Base-by-base conservation (phyloP, 306 rosid species). In the Gleditsia sinensis region DNA sequence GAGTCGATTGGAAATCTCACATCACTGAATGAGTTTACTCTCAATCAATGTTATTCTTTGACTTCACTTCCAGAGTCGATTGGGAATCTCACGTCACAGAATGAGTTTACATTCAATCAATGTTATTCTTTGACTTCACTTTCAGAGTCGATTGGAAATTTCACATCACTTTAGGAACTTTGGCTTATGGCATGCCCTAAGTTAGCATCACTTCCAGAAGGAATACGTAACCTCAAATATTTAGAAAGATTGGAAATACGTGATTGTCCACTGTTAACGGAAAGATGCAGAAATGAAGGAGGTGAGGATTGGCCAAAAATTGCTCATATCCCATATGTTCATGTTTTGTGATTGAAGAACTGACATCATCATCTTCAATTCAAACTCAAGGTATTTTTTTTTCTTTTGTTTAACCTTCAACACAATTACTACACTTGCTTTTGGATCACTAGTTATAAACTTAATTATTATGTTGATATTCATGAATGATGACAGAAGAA, bases 221-320 rank as follows among this genome's bases (percentile, higher is more conserved):
- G 62, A 66, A 49, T 74, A 13, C 2, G 7, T 5, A 50, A 65
- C 13, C 67, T 55, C 0, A 55, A 0, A 17, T 68, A 66, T 27
- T 27, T 83, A 43, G 51, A 23, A 45, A 14, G 9, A 9, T 51
- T 75, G 23, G 0, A 23, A 61, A 46, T 78, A 9, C 24, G 9
- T 60, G 27, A 14, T 11, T 73, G 83, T 46, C 1, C n/a, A 6
- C 6, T 0, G 2, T 69, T 77, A 20, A 33, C 61, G 24, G 10
- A 77, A n/a, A 67, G 74, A 16, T 77, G 67, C 2, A 2, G 5
- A 9, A 59, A 16, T 37, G 42, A 1, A 51, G 24, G 7, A 6
- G 77, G 69, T 32, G 23, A 10, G 34, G 80, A 67, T 20, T 82
- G 80, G 65, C 40, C 12, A 0, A 77, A 51, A 68, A 59, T 82